phyloP scores from a whole-genome alignment of 2,329 filamentous ascomycete species.

The Coniochaeta sp. region DNA sequence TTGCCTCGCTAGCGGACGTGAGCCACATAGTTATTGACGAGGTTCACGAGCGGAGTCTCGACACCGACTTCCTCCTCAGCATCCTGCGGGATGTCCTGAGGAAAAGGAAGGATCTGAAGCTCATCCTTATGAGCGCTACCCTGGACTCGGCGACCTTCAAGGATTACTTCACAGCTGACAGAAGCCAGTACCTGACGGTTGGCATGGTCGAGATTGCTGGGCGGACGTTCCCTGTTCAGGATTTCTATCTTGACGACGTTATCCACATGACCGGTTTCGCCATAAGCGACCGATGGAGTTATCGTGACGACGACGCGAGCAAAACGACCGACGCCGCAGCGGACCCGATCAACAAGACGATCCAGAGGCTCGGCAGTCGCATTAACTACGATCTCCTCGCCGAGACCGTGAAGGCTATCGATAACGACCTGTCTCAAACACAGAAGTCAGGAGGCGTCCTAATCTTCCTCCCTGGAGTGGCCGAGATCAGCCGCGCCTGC shows the following conservation, averaged over 20 bases:
- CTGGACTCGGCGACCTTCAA: slow-evolving; percentile 82
- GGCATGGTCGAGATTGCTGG: slow-evolving; percentile 82
- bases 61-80: slow-evolving; percentile 89
- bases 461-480: slow-evolving; percentile 89
- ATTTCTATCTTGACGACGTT: slow-evolving; percentile 86
- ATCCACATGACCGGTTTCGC: slow-evolving; percentile 71
- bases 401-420: slow-evolving; percentile 73
- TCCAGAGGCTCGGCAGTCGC: slow-evolving; percentile 67
- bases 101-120: slow-evolving; percentile 69
- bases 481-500: slow-evolving; percentile 82
- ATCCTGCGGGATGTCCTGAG: slow-evolving; percentile 76
- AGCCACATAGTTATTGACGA: slow-evolving; percentile 95
- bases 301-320: slow-evolving; percentile 37
- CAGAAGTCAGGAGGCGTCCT: slow-evolving; percentile 77
- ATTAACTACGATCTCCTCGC: slow-evolving; percentile 89
- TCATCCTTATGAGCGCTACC: slow-evolving; percentile 94
- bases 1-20: slow-evolving; percentile 76
- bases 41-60: slow-evolving; percentile 89
- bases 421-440: slow-evolving; percentile 59
- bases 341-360: slow-evolving; percentile 59
- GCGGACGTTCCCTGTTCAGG: slow-evolving; percentile 81
- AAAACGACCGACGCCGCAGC: slow-evolving; percentile 28
- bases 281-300: slow-evolving; percentile 24
- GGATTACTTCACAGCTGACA: slow-evolving; percentile 69
- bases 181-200: slow-evolving; percentile 46